Conservation (phyloP, 768 basidiomycete species). For the Tricholoma sp. region DNA sequence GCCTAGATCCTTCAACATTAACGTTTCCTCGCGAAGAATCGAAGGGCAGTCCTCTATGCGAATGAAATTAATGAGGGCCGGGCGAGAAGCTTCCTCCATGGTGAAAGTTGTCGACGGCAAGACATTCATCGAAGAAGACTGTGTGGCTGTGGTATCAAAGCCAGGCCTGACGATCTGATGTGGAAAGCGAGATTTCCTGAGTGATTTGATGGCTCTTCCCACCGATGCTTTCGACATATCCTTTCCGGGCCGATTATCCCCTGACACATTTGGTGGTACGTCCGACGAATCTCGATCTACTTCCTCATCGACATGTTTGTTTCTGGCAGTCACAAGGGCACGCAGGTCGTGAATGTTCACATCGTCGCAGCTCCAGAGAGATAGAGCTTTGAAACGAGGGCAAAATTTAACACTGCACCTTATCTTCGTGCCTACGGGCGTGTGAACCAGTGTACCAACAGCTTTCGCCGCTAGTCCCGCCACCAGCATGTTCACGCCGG, state of each 20-base stretch:
- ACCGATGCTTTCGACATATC: conserved; percentile 10
- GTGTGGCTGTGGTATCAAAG: conserved; percentile 12
- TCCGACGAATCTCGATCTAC: conserved; percentile 11
- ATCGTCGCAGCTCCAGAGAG: conserved; percentile 47
- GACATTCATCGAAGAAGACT: background rate
- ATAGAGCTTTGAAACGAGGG: conserved; percentile 44
- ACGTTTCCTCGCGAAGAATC: conserved; percentile 32
- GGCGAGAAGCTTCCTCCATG: conserved; percentile 30
- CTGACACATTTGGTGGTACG: conserved; percentile 11
- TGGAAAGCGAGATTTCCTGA: conserved; percentile 27
- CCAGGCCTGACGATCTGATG: conserved; percentile 14
- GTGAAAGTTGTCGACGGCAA: conserved; percentile 7
- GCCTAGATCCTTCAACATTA: conserved; percentile 33
- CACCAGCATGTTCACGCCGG: conserved; percentile 35
- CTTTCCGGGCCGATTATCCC: conserved; percentile 7
- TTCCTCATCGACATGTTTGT: conserved; percentile 22
- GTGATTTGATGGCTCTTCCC: conserved; percentile 31
- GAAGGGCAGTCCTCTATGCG: conserved; percentile 37
- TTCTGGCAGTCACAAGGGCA: conserved; percentile 33
- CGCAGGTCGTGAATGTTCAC: conserved; percentile 32
- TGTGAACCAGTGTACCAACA: conserved; percentile 18
- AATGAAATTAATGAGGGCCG: conserved; percentile 34
- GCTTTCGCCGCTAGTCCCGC: conserved; percentile 34
- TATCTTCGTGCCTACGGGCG: conserved; percentile 9
- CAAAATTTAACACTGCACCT: conserved; percentile 40